These are phyloP conservation scores for Phyllosticta paracitricarpa DNA, from an alignment of 2,329 filamentous ascomycete genomes.

Conservation along the genomic window DNA sequence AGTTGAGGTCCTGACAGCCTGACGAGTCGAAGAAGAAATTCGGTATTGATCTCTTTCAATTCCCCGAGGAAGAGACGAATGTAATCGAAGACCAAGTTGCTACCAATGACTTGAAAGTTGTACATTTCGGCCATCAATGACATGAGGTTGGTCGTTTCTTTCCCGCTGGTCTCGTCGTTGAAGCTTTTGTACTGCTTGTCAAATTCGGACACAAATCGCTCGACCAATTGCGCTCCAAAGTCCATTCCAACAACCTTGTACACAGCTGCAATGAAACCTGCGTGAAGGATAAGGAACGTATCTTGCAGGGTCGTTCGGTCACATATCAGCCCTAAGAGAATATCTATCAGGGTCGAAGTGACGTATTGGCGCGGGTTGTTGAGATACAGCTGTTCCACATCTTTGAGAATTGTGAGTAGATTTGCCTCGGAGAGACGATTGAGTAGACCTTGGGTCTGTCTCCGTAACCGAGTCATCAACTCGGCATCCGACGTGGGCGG, in stretches of 20 bases:
- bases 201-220: constrained; percentile 67
- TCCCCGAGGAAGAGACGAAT: constrained; percentile 65
- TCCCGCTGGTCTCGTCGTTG: constrained; percentile 34
- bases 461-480: constrained; percentile 56
- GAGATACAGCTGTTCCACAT: constrained; percentile 75
- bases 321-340: constrained; percentile 68
- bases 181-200: constrained; percentile 49
- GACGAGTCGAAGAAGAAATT: constrained; percentile 75
- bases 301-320: constrained; percentile 72
- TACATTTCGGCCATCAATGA: constrained; percentile 80
- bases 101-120: constrained; percentile 79
- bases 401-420: constrained; percentile 69
- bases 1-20: constrained; percentile 68
- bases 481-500: constrained; percentile 55
- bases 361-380: constrained; percentile 81
- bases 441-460: constrained; percentile 77
- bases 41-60: constrained; percentile 77
- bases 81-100: constrained; percentile 82
- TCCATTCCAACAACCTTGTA: constrained; percentile 83
- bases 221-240: constrained; percentile 78
- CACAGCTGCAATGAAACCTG: constrained; percentile 77
- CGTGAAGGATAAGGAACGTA: constrained; percentile 82
- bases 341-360: constrained; percentile 66
- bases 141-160: constrained; percentile 66
- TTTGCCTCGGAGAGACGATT: constrained; percentile 92